A percentile compares a stretch with the other conserved stretches of the same genome.
These are phyloP conservation scores for Rhizoclosmatium globosum DNA, from an alignment of 192 early-diverging fungal species.

Conservation along the genomic window DNA sequence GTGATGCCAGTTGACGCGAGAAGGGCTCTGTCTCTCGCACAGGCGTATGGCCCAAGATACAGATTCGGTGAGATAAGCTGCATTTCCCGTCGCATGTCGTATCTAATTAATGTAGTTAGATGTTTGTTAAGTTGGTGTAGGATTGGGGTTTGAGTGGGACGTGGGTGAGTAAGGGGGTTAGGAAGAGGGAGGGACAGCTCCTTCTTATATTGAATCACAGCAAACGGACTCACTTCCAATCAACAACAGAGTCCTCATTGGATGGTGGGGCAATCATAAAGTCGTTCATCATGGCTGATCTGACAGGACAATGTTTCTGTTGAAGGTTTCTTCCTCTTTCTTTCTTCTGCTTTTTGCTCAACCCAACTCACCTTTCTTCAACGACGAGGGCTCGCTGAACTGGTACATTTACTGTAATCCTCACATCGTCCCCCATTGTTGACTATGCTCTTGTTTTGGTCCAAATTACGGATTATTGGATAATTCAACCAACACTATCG, in stretches of 20 bases:
- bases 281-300: not conserved
- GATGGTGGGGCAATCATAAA: not conserved
- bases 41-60: slow-evolving; percentile 81
- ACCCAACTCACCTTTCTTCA: no score
- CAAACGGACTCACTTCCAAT: not conserved
- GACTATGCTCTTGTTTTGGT: no score
- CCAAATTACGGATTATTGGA: no score
- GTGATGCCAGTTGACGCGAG: slow-evolving; percentile 70
- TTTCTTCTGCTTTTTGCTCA: no score
- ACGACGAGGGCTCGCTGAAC: no score
- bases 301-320: not conserved
- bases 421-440: no score
- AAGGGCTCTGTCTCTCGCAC: slow-evolving; percentile 64
- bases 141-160: not conserved
- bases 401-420: no score
- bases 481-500: no score
- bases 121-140: not conserved
- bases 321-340: not conserved
- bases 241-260: not conserved
- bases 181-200: not conserved
- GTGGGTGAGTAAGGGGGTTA: not conserved
- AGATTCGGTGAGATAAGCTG: slow-evolving; percentile 79
- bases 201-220: no score
- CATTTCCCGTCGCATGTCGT: slow-evolving; percentile 84
- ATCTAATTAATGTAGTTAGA: slow-evolving; percentile 39